Evolutionary conservation across 192 early-diverging fungal genomes (phyloP), one percentile per base, ranked within the genome.

Genomic region (Backusella psychrophila): DNA sequence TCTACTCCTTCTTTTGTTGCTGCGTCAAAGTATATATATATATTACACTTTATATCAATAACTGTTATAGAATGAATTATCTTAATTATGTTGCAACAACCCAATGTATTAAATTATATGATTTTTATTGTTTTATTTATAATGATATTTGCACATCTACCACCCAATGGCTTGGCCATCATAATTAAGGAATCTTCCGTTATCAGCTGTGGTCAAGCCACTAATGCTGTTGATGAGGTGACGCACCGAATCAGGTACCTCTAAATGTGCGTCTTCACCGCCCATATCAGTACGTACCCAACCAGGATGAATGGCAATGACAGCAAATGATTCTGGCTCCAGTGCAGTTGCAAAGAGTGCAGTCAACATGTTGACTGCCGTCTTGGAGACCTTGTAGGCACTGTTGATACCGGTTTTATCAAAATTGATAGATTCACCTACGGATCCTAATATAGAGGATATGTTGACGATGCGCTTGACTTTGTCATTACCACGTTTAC

Each of bases 211-310:
- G 12, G 73, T 79, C 34, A 59, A 36, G 2, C 41, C 34, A 31
- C 35, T 35, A 17, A 71, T 33, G 4, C 63, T 38, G 11, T 31
- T 44, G 8, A 75, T 29, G 38, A 79, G 65, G 26, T 75, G 46
- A 3, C 21, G 17, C 15, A 74, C 52, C 17, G 72, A 63, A 23
- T 41, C 52, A 6, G 17, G 4, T 1, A 35, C 19, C 12, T 56
- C 14, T 7, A 74, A 15, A 38, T 14, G 21, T 3, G 72, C 72
- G 1, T 6, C 29, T 0, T 9, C 7, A 44, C 78, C 78, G 26
- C 78, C 78, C 78, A 75, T 80, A 17, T 66, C 56, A 9, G 76
- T 77, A 0, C 41, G 14, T 6, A 80, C 78, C 78, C 78, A 80
- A 2, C 78, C 78, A 21, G 78, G 78, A 38, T 76, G 74, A 44